Evolutionary conservation across 345 rosid genomes (phyloP).

Genomic region (Bretschneidera sinensis): DNA sequence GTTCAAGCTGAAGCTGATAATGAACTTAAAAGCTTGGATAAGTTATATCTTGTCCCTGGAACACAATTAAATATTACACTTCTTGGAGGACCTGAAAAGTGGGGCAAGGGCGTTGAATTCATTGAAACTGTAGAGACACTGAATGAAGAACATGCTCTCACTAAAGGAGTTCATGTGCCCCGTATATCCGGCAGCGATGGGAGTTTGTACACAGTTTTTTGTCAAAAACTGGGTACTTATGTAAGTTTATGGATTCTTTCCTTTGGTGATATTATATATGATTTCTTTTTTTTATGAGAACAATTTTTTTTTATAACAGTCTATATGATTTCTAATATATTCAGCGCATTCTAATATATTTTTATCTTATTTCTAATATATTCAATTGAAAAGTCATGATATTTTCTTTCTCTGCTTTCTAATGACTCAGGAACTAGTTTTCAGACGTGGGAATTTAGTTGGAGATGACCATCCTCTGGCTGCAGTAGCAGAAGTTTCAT

Average conservation of each 20-base stretch:
- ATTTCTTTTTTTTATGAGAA: too few relatives aligned
- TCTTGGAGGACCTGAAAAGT: slow-evolving; percentile 83
- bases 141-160: slow-evolving; percentile 30
- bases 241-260: slow-evolving; percentile 41
- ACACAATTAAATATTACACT: slow-evolving; percentile 65
- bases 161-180: slow-evolving; percentile 39
- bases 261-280: slow-evolving; percentile 2
- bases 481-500: slow-evolving; percentile 51
- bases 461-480: slow-evolving; percentile 83
- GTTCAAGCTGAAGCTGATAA: slow-evolving; percentile 35
- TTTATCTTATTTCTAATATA: not conserved
- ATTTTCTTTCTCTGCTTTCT: slow-evolving; percentile 19
- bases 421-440: slow-evolving; percentile 54
- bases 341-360: not conserved
- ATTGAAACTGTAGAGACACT: slow-evolving; percentile 49
- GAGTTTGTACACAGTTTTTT: slow-evolving; percentile 52
- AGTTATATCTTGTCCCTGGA: slow-evolving; percentile 79
- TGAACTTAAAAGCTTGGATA: slow-evolving; percentile 42
- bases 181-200: slow-evolving; percentile 34
- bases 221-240: slow-evolving; percentile 58
- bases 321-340: not conserved
- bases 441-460: slow-evolving; percentile 76
- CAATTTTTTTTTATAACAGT: too few relatives aligned
- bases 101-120: slow-evolving; percentile 60
- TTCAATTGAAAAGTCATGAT: not conserved